Base-by-base conservation (phyloP, 176 grass and related monocot species). In the Hyparrhenia diplandra region DNA sequence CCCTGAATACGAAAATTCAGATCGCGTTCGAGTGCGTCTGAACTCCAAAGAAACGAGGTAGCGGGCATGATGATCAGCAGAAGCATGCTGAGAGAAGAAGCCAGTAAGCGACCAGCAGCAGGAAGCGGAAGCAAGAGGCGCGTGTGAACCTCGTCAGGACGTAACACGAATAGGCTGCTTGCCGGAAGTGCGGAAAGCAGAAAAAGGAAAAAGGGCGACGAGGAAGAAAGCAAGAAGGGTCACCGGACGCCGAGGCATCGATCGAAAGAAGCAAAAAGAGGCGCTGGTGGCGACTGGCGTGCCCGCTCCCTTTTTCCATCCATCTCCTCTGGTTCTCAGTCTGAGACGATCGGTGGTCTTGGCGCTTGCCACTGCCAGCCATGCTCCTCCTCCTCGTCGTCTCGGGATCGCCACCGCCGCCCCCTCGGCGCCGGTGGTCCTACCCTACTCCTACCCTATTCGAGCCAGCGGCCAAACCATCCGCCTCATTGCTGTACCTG, bases 331-430 rank as follows among this genome's bases (percentile, higher is more conserved):
- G 37, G 37, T 1, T 8, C 37, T 40, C 37, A 40, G 37, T n/a
- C n/a, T n/a, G n/a, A 54, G 17, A 18, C 47, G 49, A 52, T 55
- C 52, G 20, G 2, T n/a, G 52, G 52, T 18, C 45, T 42, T 13
- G 10, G 49, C 51, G 18, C 51, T 2, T 20, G 51, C 51, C 45
- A n/a, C n/a, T n/a, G n/a, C n/a, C n/a, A n/a, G 5, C 32, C 18
- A 52, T 41, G 58, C 37, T 30, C 37, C 43, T 28, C 5, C 10
- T 43, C 24, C n/a, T n/a, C n/a, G n/a, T n/a, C n/a, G 25, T 64
- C 83, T 89, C 73, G 78, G 87, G 87, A 89, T 89, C 78, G 65
- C 72, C 77, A 45, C 51, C 23, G 58, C 67, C 67, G 52, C 55
- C 17, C 3, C 36, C 8, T 27, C 59, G 13, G 10, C 75, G 27